These are phyloP conservation scores for Amylocystis lapponica DNA, from an alignment of 768 basidiomycete species.

Conservation along the genomic window DNA sequence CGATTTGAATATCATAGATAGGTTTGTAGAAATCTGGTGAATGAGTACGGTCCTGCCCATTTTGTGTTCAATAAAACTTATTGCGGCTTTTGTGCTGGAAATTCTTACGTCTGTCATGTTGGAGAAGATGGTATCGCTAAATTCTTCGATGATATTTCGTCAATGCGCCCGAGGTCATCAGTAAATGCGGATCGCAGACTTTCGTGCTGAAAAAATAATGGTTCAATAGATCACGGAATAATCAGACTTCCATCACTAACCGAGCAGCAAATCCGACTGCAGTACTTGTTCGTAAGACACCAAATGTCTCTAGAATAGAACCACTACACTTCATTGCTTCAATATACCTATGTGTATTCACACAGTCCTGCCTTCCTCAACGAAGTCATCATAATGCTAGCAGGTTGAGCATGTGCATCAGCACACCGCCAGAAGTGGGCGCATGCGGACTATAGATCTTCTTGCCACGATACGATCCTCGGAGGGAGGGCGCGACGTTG, in stretches of 20 bases:
- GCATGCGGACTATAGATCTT: slow-evolving; percentile 82
- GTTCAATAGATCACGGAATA: too few relatives aligned
- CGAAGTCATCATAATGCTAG: slow-evolving; percentile 60
- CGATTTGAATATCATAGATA: slow-evolving; percentile 65
- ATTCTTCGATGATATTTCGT: slow-evolving; percentile 63
- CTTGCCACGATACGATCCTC: slow-evolving; percentile 70
- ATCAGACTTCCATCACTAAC: slow-evolving; percentile 23
- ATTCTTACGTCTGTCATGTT: slow-evolving; percentile 79
- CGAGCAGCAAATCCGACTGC: slow-evolving; percentile 62
- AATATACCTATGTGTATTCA: slow-evolving; percentile 74
- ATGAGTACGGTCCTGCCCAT: slow-evolving; percentile 71
- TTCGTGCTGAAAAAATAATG: slow-evolving; percentile 50
- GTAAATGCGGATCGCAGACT: slow-evolving; percentile 74
- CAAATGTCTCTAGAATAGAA: slow-evolving; percentile 8
- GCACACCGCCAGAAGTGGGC: slow-evolving; percentile 84
- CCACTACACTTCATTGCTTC: slow-evolving; percentile 83
- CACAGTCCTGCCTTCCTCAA: slow-evolving; percentile 44
- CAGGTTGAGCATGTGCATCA: slow-evolving; percentile 88
- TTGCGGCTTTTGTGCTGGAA: background rate
- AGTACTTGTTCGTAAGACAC: background rate
- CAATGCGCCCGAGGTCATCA: slow-evolving; percentile 50
- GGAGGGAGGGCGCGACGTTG: slow-evolving; percentile 64
- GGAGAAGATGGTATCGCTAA: slow-evolving; percentile 48
- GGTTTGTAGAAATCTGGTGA: slow-evolving; percentile 79
- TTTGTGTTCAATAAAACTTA: background rate